Evolutionary conservation across 108 stramenopile genomes (phyloP), one percentile per base, ranked within the genome.

Genomic region (Cyclotella cryptica): DNA sequence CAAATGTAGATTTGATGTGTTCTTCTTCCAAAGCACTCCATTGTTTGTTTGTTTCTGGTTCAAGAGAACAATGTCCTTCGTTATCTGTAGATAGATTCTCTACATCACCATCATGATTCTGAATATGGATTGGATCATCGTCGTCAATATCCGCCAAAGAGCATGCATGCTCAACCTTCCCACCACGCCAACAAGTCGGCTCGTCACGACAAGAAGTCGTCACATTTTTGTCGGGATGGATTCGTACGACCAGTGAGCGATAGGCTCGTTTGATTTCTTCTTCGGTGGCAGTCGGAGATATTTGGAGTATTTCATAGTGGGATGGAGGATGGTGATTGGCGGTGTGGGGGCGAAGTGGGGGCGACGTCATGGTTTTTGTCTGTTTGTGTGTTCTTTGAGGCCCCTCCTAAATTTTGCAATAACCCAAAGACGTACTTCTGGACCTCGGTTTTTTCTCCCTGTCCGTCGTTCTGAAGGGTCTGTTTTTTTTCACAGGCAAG

Each of bases 241-340:
- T 86, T 47, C 76, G 29, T 52, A 80, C 49, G 12, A 88, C 85
- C 45, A 90, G 83, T 13, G 78, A 70, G 29, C 87, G 81, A 81
- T 89, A 90, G 42, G 92, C 90, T 35, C 68, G 71, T 70, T 95
- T 95, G 79, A 95, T 89, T 86, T 91, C 88, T 11, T 86, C 84
- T 10, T 70, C 47, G 19, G 84, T 80, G 10, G 95, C 93, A 22
- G 76, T 57, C 13, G 69, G 44, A 12, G 90, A 70, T 15, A 98
- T 88, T 49, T 83, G 81, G 11, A 98, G 76, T 28, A 87, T 75
- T 40, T 96, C 91, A 79, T 98, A 98, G 61, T 89, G 83, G 27
- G 78, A 46, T 66, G 22, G 57, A 4, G 14, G 65, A 10, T 46
- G 45, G 45, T 19, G 29, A 41, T 3, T 62, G 6, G 26, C 26